Evolutionary conservation across 2,329 filamentous ascomycete genomes (phyloP).

Genomic region (Rhynchosporium agropyri): DNA sequence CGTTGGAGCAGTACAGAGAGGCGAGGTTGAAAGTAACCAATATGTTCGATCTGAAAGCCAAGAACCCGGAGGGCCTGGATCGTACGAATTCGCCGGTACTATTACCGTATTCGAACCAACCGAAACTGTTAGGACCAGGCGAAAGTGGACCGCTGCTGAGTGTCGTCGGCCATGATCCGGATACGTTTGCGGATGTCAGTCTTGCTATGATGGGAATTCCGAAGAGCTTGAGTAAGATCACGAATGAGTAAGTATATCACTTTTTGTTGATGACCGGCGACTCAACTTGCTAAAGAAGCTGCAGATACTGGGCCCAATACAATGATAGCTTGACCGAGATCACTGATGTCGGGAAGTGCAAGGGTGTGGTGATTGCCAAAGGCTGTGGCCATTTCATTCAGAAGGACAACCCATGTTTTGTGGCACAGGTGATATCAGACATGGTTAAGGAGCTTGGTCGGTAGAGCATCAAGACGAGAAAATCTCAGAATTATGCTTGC

Average conservation of each 20-base stretch:
- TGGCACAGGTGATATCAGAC: constrained; percentile 42
- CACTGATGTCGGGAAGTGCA: constrained; percentile 37
- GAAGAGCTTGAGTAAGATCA: constrained; percentile 40
- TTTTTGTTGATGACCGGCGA: not conserved
- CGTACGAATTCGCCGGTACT: constrained; percentile 35
- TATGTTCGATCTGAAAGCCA: constrained; percentile 39
- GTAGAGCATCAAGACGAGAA: constrained; percentile 8
- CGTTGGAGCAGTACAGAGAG: constrained; percentile 39
- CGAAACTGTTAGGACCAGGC: constrained; percentile 37
- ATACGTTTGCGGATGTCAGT: constrained; percentile 40
- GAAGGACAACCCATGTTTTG: constrained; percentile 40
- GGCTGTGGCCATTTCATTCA: constrained; percentile 44
- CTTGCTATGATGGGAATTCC: constrained; percentile 42
- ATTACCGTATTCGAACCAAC: constrained; percentile 36
- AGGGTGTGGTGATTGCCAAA: constrained; percentile 39
- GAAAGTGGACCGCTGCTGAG: constrained; percentile 32
- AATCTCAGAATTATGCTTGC: too few species aligned
- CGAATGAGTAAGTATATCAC: constrained; percentile 38
- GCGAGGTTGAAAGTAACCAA: constrained; percentile 37
- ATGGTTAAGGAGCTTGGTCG: constrained; percentile 43
- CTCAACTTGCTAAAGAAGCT: not conserved
- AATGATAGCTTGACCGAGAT: constrained; percentile 40
- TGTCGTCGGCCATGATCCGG: constrained; percentile 42
- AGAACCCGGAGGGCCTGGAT: constrained; percentile 41
- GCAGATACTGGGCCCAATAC: constrained; percentile 39